phyloP scores from a whole-genome alignment of 2,329 filamentous ascomycete genomes.

The Fusarium fujikuroi region DNA sequence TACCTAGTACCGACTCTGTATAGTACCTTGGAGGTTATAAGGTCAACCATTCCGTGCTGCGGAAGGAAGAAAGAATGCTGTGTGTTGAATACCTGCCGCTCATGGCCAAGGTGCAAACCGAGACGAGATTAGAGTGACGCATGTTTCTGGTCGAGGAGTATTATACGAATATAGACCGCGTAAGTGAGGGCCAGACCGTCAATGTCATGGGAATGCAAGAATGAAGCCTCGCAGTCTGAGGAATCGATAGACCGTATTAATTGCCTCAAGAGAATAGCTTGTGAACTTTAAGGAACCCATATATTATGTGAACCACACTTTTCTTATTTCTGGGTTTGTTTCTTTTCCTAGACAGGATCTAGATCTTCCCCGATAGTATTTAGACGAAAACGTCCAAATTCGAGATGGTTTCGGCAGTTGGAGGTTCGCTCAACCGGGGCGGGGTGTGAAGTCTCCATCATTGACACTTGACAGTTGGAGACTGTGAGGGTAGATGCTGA shows the following conservation, averaged over 20 bases:
- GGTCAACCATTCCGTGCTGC: conserved; percentile 6
- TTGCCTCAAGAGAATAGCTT: background rate
- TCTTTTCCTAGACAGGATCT: background rate
- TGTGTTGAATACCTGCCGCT: background rate
- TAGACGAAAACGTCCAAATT: conserved; percentile 16
- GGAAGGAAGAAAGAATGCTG: conserved; percentile 19
- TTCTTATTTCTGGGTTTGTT: background rate
- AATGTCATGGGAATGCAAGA: conserved; percentile 19
- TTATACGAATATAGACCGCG: background rate
- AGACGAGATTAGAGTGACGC: background rate
- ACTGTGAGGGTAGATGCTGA: background rate
- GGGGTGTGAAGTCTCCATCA: background rate
- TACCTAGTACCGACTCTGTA: background rate
- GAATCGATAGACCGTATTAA: background rate
- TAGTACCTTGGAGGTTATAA: background rate
- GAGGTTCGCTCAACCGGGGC: background rate
- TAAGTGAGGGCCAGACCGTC: background rate
- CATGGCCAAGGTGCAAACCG: background rate
- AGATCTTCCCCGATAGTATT: background rate
- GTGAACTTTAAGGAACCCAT: background rate
- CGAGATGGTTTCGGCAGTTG: conserved; percentile 1
- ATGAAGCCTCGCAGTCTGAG: background rate
- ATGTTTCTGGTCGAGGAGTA: background rate
- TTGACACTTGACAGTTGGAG: background rate
- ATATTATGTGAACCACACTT: background rate